Evolutionary conservation across 768 basidiomycete genomes (phyloP).

Genomic region (Candolleomyces eurysporus): DNA sequence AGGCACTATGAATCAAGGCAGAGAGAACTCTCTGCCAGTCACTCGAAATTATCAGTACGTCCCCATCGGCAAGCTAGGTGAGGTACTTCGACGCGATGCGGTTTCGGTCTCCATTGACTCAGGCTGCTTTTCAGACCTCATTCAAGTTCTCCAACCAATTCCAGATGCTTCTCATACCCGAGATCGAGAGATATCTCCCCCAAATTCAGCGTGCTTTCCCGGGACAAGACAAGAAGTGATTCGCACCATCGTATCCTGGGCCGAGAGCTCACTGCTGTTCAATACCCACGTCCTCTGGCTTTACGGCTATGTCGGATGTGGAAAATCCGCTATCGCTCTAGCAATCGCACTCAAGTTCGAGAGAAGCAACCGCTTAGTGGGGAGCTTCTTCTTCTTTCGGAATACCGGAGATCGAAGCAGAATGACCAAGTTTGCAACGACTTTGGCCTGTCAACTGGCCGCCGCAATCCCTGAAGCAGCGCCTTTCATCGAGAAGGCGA

Average conservation of each 20-base stretch:
- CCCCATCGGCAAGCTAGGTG: too few relatives aligned
- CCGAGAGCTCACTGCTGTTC: not conserved
- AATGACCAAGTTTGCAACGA: constrained; percentile 2
- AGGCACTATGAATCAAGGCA: too few relatives aligned
- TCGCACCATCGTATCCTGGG: not conserved
- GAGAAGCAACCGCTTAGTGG: not conserved
- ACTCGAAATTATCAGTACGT: too few relatives aligned
- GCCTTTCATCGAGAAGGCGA: not conserved
- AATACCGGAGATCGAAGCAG: constrained; percentile 2
- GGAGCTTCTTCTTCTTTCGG: constrained; percentile 16
- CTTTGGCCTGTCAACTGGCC: constrained; percentile 16
- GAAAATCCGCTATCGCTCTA: constrained; percentile 18
- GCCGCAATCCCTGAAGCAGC: constrained; percentile 4
- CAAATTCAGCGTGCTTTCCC: not conserved
- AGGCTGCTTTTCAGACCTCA: not conserved
- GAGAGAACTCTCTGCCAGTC: too few relatives aligned
- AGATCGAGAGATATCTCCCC: not conserved
- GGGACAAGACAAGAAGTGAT: not conserved
- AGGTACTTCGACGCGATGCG: too few relatives aligned
- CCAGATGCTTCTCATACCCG: not conserved
- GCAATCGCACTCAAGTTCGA: constrained; percentile 10
- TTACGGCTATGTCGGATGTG: constrained; percentile 17
- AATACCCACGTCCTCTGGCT: constrained; percentile 14
- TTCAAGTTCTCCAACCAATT: not conserved
- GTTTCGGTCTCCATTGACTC: too few relatives aligned